These are phyloP conservation scores for Aschersonia sp. DNA, from an alignment of 2,329 filamentous ascomycete species.

Conservation along the genomic window DNA sequence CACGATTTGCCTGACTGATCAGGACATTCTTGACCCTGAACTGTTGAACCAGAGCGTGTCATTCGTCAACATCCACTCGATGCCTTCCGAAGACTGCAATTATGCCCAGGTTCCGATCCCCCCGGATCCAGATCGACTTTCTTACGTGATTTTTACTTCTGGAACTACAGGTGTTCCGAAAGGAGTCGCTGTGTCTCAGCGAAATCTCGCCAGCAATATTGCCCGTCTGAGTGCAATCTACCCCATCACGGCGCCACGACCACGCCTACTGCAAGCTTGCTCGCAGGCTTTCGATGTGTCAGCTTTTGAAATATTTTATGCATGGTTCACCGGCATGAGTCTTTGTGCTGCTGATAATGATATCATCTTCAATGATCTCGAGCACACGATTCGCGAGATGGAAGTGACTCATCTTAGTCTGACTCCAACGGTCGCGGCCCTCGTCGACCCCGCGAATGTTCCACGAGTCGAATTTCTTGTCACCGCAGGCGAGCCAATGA, in stretches of 20 bases:
- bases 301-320: slow-evolving; percentile 80
- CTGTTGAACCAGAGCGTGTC: slow-evolving; percentile 5
- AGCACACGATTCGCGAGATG: slow-evolving; percentile 47
- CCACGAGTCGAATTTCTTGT: slow-evolving; percentile 62
- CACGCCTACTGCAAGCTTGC: slow-evolving; percentile 65
- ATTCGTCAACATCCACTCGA: slow-evolving; percentile 19
- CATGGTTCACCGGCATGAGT: slow-evolving; percentile 65
- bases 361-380: slow-evolving; percentile 57
- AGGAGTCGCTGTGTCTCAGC: slow-evolving; percentile 62
- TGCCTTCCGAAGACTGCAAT: slow-evolving; percentile 13
- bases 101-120: slow-evolving; percentile 20
- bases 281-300: slow-evolving; percentile 80
- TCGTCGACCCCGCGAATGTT: slow-evolving; percentile 54
- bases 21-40: slow-evolving; percentile 8
- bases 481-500: slow-evolving; percentile 70
- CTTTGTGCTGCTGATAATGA: slow-evolving; percentile 66
- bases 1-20: slow-evolving; percentile 26
- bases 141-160: slow-evolving; percentile 73
- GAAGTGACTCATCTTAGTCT: slow-evolving; percentile 67
- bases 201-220: slow-evolving; percentile 66
- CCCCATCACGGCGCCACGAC: slow-evolving; percentile 28
- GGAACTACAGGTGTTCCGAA: slow-evolving; percentile 73
- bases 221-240: slow-evolving; percentile 51
- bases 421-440: slow-evolving; percentile 69
- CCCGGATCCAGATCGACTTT: slow-evolving; percentile 34